A percentile compares a stretch with the other conserved stretches of the same genome.
These are phyloP conservation scores for Bacidia rubella DNA, from an alignment of 495 filamentous ascomycete genomes.

Conservation along the genomic window DNA sequence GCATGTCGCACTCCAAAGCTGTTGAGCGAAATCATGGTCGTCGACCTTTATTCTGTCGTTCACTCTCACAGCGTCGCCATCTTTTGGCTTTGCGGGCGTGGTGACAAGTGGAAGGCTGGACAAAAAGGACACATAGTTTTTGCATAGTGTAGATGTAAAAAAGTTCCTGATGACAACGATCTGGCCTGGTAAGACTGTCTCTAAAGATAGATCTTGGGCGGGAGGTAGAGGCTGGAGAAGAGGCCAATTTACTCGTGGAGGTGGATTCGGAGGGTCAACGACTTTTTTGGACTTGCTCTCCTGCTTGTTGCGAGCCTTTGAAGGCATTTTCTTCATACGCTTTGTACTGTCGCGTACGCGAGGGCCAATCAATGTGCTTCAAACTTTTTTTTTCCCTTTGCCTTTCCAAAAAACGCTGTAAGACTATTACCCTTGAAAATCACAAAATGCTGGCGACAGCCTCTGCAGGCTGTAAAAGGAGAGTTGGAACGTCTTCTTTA, in stretches of 20 bases:
- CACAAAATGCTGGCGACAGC: too few species aligned
- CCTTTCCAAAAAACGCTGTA: too few species aligned
- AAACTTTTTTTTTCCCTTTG: too few species aligned
- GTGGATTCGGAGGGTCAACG: background rate
- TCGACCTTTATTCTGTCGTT: conserved; percentile 85
- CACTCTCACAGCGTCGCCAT: conserved; percentile 70
- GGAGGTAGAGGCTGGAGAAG: conserved; percentile 60
- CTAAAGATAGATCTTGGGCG: conserved; percentile 45
- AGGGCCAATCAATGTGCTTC: too few species aligned
- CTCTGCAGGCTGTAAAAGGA: too few species aligned
- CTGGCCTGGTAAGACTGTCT: conserved; percentile 47
- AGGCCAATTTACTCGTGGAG: conserved; percentile 55
- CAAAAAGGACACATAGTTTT: conserved; percentile 67
- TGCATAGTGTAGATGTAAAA: conserved; percentile 67
- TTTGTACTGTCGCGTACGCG: too few species aligned
- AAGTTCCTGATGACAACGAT: conserved; percentile 67
- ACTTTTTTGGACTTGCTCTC: background rate
- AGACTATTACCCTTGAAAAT: too few species aligned
- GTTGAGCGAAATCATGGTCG: conserved; percentile 60
- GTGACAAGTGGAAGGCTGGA: conserved; percentile 61
- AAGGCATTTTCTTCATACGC: too few species aligned
- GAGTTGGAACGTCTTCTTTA: too few species aligned
- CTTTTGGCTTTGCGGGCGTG: conserved; percentile 73
- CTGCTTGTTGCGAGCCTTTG: background rate
- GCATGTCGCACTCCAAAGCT: conserved; percentile 54